phyloP scores from a whole-genome alignment of 352 stramenopile genomes.

The Pythium phragmitis region DNA sequence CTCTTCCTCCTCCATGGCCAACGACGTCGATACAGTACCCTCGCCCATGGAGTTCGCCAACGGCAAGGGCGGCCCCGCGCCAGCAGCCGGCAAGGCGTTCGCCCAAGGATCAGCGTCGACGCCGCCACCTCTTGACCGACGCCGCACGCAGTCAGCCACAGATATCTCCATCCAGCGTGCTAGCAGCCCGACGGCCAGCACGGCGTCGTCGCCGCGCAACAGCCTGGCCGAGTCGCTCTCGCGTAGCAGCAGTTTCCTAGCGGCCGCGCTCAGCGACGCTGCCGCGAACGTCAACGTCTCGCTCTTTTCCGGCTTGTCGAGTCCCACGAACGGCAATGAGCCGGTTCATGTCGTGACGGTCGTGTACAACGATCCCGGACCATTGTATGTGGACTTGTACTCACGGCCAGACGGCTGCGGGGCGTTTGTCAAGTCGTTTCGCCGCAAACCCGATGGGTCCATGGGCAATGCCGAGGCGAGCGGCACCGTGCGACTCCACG shows the following conservation, averaged over 20 bases:
- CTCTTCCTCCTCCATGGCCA: conserved; percentile 22
- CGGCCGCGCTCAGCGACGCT: conserved; percentile 24
- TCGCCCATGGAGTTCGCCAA: conserved; percentile 17
- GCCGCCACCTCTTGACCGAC: conserved; percentile 20
- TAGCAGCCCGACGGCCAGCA: conserved; percentile 5
- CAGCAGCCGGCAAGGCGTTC: not conserved
- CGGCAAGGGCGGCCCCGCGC: not conserved
- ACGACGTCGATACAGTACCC: conserved; percentile 19
- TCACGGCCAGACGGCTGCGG: conserved; percentile 65
- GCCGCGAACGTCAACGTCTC: conserved; percentile 19
- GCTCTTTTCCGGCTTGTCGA: conserved; percentile 26
- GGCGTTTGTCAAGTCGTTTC: conserved; percentile 74
- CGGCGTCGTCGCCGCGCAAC: conserved; percentile 28
- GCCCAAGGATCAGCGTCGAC: not conserved
- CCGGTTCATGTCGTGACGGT: conserved; percentile 40
- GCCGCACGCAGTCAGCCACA: conserved; percentile 55
- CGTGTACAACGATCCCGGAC: conserved; percentile 45
- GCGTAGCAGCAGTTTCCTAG: conserved; percentile 47
- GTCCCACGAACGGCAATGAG: conserved; percentile 20
- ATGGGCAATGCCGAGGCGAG: conserved; percentile 59
- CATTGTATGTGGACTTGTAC: conserved; percentile 76
- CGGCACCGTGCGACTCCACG: conserved; percentile 51
- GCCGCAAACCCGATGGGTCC: conserved; percentile 47
- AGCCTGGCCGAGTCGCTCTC: conserved; percentile 38
- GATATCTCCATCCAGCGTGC: conserved; percentile 28